phyloP scores from a whole-genome alignment of 2,329 filamentous ascomycete genomes.

The Zopfia rhizophila region DNA sequence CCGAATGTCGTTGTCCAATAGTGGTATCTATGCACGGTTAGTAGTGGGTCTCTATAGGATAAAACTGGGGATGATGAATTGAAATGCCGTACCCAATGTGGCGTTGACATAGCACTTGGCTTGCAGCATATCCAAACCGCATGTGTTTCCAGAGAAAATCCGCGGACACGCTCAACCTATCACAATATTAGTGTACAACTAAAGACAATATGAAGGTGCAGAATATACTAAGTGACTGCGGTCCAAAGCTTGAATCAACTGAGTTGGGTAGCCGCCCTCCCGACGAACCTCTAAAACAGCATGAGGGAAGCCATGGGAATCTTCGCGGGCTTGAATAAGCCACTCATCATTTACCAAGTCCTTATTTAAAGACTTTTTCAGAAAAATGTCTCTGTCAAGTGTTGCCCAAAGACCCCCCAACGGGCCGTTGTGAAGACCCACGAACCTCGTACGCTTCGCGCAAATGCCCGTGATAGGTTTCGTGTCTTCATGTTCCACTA shows the following conservation, averaged over 20 bases:
- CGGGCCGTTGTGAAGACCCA: slow-evolving; percentile 57
- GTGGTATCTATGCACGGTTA: slow-evolving; percentile 43
- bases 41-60: not conserved
- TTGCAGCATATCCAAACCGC: slow-evolving; percentile 61
- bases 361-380: slow-evolving; percentile 46
- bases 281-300: slow-evolving; percentile 62
- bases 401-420: slow-evolving; percentile 59
- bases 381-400: slow-evolving; percentile 59
- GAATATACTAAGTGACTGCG: slow-evolving; percentile 58
- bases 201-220: slow-evolving; percentile 8
- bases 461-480: slow-evolving; percentile 59
- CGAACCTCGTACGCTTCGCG: slow-evolving; percentile 60
- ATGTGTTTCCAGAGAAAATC: slow-evolving; percentile 65
- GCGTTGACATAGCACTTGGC: slow-evolving; percentile 56
- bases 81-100: slow-evolving; percentile 57
- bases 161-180: slow-evolving; percentile 61
- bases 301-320: slow-evolving; percentile 57
- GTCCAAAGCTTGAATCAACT: slow-evolving; percentile 57
- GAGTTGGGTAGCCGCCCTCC: slow-evolving; percentile 54
- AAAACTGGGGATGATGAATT: not conserved
- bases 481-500: slow-evolving; percentile 56
- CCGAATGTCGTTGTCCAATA: slow-evolving; percentile 62
- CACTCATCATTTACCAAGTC: slow-evolving; percentile 45
- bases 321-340: slow-evolving; percentile 34
- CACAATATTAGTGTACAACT: slow-evolving; percentile 30